Percentiles rank a stretch among this genome's conserved stretches.
These are phyloP conservation scores for Cudoniella acicularis DNA, from an alignment of 495 filamentous ascomycete genomes.

Conservation along the genomic window DNA sequence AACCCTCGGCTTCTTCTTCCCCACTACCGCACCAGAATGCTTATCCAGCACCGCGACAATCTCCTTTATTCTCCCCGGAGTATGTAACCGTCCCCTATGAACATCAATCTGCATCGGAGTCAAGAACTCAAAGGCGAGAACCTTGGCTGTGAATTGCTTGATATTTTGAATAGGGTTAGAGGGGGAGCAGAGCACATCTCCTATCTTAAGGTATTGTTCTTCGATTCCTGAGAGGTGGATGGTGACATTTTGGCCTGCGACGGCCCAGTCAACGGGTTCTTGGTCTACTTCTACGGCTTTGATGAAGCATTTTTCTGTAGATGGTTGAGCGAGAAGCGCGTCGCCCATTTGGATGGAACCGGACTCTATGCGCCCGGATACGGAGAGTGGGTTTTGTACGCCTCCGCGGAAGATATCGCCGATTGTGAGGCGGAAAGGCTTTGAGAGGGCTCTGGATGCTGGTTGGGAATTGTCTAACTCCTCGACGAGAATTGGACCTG, in stretches of 20 bases:
- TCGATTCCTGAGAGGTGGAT: conserved; percentile 87
- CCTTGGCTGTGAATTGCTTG: conserved; percentile 71
- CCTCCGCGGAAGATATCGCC: conserved; percentile 76
- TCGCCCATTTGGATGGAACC: conserved; percentile 84
- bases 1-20: conserved; percentile 80
- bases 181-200: conserved; percentile 78
- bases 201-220: conserved; percentile 69
- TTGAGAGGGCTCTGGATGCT: conserved; percentile 62
- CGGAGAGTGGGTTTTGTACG: conserved; percentile 66
- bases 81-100: conserved; percentile 78
- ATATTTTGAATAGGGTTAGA: conserved; percentile 63
- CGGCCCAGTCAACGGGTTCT: conserved; percentile 75
- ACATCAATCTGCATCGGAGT: conserved; percentile 87
- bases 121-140: conserved; percentile 83
- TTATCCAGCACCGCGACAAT: conserved; percentile 76
- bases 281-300: conserved; percentile 74
- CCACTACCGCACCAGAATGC: conserved; percentile 49
- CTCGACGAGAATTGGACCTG: conserved; percentile 70
- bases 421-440: conserved; percentile 81
- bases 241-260: conserved; percentile 87
- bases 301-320: conserved; percentile 70
- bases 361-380: conserved; percentile 83
- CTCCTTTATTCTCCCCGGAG: conserved; percentile 65
- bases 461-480: conserved; percentile 80
- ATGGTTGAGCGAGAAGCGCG: conserved; percentile 71